Evolutionary conservation across 202 grass and related monocot genomes (phyloP).

Genomic region (Bolboschoenoplectus hybrid): DNA sequence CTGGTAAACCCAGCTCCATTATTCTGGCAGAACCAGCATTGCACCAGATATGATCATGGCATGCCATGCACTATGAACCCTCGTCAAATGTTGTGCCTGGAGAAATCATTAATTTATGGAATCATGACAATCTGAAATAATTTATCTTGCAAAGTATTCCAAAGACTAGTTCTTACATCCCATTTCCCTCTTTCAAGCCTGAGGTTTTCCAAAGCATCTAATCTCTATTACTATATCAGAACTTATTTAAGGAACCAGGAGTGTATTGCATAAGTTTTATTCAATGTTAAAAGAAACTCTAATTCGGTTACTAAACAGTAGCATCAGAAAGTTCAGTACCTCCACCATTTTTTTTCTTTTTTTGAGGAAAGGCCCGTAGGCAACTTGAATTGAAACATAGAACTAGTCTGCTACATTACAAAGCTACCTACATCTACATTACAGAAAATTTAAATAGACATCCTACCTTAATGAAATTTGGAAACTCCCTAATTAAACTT

Average conservation of each 20-base stretch:
- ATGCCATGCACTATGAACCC: conserved; percentile 20
- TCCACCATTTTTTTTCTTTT: too few species aligned
- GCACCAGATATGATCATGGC: too few species aligned
- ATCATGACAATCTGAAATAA: neutral
- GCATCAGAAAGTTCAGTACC: neutral
- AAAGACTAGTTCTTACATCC: neutral
- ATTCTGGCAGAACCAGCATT: too few species aligned
- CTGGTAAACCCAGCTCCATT: too few species aligned
- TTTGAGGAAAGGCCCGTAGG: too few species aligned
- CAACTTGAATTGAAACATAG: too few species aligned
- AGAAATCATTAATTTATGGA: neutral
- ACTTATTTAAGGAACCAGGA: neutral
- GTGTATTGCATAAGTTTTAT: neutral
- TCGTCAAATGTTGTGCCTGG: conserved; percentile 42
- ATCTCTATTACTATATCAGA: neutral
- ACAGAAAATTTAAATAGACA: too few species aligned
- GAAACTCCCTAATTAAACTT: too few species aligned
- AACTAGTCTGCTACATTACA: too few species aligned
- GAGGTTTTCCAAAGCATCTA: neutral
- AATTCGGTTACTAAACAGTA: neutral
- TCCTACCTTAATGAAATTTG: too few species aligned
- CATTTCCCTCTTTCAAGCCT: neutral
- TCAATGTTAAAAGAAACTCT: neutral
- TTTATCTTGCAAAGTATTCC: neutral
- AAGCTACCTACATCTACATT: too few species aligned